Percentiles rank a stretch among this genome's conserved stretches.
These are phyloP conservation scores for Backusella psychrophila DNA, from an alignment of 192 early-diverging fungal genomes.

Conservation along the genomic window DNA sequence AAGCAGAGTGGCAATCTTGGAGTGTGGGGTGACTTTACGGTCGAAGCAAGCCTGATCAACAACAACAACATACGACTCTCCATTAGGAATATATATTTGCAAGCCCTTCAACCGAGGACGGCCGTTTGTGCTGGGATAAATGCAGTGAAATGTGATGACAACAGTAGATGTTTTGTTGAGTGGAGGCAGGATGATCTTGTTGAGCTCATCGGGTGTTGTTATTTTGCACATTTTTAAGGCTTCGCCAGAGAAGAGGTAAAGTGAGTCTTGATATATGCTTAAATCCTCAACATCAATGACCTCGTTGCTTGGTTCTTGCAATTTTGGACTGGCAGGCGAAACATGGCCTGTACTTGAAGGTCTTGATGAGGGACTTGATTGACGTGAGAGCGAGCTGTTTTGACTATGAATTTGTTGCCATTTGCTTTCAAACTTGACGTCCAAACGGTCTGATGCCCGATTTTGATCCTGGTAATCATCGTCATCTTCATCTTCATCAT, in stretches of 20 bases:
- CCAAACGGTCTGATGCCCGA: background rate
- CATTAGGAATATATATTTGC: background rate
- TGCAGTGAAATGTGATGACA: slow-evolving; percentile 7
- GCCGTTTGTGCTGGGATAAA: background rate
- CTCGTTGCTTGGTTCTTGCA: background rate
- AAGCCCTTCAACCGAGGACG: slow-evolving; percentile 5
- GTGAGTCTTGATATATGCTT: background rate
- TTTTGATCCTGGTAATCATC: background rate
- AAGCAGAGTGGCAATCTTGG: background rate
- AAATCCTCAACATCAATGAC: background rate
- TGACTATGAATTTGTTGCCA: background rate
- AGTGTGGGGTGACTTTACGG: background rate
- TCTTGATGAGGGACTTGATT: background rate
- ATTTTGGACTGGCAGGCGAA: background rate
- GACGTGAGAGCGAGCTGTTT: background rate
- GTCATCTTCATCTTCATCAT: background rate
- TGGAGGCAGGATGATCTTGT: background rate
- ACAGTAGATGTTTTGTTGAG: background rate
- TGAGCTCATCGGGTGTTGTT: background rate
- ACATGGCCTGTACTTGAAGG: background rate
- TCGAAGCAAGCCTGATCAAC: background rate
- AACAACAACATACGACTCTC: slow-evolving; percentile 9
- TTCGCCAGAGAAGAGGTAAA: background rate
- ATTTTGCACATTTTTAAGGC: background rate
- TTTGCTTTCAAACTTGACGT: background rate